Conservation (phyloP, 306 rosid species). For the Mimosa pudica region DNA sequence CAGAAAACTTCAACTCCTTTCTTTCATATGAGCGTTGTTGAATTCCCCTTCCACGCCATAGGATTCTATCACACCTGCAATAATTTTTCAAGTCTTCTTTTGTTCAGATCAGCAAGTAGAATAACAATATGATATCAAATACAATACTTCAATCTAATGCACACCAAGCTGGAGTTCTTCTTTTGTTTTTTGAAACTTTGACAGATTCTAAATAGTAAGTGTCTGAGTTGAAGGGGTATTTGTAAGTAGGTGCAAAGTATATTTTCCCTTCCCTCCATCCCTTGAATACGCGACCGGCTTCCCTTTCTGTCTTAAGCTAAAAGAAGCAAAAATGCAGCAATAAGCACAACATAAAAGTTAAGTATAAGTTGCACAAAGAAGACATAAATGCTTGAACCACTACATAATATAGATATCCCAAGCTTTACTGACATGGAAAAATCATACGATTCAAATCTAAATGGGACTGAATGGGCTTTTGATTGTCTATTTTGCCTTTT, state of each 20-base stretch:
- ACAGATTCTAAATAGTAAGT: conserved; percentile 67
- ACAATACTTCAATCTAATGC: background rate
- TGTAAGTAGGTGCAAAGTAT: conserved; percentile 94
- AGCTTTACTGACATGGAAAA: background rate
- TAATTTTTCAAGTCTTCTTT: conserved; percentile 7
- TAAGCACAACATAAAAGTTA: conserved; percentile 10
- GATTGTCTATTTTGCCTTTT: background rate
- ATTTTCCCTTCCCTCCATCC: conserved; percentile 96
- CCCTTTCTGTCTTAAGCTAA: conserved; percentile 85
- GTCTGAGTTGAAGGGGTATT: conserved; percentile 87
- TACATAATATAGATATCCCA: background rate
- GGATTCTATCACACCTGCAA: conserved; percentile 93
- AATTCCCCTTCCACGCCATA: conserved; percentile 89
- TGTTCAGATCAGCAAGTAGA: conserved; percentile 29
- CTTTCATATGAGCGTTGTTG: conserved; percentile 68
- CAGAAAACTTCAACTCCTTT: conserved; percentile 76
- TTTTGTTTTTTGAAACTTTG: conserved; percentile 71
- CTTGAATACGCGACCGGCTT: conserved; percentile 83
- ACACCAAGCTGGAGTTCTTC: conserved; percentile 99
- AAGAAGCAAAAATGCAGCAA: conserved; percentile 20
- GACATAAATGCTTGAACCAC: background rate
- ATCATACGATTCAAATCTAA: background rate
- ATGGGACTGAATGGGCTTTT: background rate
- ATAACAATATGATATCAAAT: background rate
- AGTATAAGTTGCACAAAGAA: background rate